These are phyloP conservation scores for Licmophora abbreviata DNA, from an alignment of 108 stramenopile genomes.

Conservation along the genomic window DNA sequence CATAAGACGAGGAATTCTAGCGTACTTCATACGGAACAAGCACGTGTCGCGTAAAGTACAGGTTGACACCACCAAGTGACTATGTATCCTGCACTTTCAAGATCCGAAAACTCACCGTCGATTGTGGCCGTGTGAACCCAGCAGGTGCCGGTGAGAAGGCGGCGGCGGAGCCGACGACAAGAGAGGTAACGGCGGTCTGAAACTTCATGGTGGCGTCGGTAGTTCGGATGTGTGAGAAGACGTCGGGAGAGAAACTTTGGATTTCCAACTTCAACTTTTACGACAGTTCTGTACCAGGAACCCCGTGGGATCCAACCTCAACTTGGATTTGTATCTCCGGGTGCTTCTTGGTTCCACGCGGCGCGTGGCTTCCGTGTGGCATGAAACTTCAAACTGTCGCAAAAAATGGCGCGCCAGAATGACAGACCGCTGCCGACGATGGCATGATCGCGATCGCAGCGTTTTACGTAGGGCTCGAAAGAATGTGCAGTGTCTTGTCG, in stretches of 20 bases:
- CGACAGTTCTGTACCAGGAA: too few species aligned
- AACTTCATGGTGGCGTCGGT: slow-evolving; percentile 48
- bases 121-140: slow-evolving; percentile 3
- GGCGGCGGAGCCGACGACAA: slow-evolving; percentile 38
- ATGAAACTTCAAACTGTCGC: too few species aligned
- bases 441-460: too few species aligned
- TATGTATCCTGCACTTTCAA: not conserved
- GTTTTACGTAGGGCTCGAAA: too few species aligned
- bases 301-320: too few species aligned
- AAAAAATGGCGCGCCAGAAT: too few species aligned
- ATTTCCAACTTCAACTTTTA: slow-evolving; percentile 2
- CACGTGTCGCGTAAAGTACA: not conserved
- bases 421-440: too few species aligned
- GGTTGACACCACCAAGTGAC: not conserved
- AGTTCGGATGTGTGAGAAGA: not conserved
- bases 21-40: not conserved
- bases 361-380: too few species aligned
- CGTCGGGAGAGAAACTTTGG: not conserved
- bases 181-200: slow-evolving; percentile 31
- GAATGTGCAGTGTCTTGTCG: too few species aligned
- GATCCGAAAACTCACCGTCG: slow-evolving; percentile 22
- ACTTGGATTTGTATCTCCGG: too few species aligned
- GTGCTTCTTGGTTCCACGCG: too few species aligned
- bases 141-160: slow-evolving; percentile 51
- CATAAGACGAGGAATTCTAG: slow-evolving; percentile 1